A percentile compares a stretch with the other conserved stretches of the same genome.
Evolutionary conservation across 495 filamentous ascomycete genomes (phyloP).

Genomic region (Choiromyces venosus): DNA sequence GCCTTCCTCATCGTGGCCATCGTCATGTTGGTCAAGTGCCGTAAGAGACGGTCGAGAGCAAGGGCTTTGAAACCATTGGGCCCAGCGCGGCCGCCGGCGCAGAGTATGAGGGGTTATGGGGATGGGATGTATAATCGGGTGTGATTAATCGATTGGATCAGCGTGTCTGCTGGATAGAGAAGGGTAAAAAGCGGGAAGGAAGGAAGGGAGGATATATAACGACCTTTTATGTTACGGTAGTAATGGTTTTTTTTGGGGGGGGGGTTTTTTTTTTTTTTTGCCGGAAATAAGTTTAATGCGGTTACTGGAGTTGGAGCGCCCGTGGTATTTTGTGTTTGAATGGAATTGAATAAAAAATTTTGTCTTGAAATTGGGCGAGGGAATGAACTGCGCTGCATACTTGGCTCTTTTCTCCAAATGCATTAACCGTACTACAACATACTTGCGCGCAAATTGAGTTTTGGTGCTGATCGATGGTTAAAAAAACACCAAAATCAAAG

Average conservation of each 20-base stretch:
- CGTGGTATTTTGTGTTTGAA: too few relatives aligned
- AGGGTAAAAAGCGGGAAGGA: not conserved
- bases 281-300: too few relatives aligned
- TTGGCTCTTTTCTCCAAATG: too few relatives aligned
- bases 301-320: too few relatives aligned
- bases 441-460: too few relatives aligned
- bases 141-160: not conserved
- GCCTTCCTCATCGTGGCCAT: slow-evolving; percentile 10
- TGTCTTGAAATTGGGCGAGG: too few relatives aligned
- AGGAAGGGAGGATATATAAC: not conserved
- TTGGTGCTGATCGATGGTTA: too few relatives aligned
- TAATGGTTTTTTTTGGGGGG: not conserved
- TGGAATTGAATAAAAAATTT: too few relatives aligned
- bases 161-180: too few relatives aligned
- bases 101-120: not conserved
- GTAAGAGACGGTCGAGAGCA: slow-evolving; percentile 13
- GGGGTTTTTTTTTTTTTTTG: not conserved
- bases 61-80: not conserved
- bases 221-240: slow-evolving; percentile 7
- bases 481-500: too few relatives aligned
- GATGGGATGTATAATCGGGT: slow-evolving; percentile 20
- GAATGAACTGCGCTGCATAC: too few relatives aligned
- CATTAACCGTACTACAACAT: too few relatives aligned
- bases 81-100: not conserved
- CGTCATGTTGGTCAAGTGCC: slow-evolving; percentile 19